Conservation (phyloP, 345 rosid genomes). For the Eucalyptus sp. region DNA sequence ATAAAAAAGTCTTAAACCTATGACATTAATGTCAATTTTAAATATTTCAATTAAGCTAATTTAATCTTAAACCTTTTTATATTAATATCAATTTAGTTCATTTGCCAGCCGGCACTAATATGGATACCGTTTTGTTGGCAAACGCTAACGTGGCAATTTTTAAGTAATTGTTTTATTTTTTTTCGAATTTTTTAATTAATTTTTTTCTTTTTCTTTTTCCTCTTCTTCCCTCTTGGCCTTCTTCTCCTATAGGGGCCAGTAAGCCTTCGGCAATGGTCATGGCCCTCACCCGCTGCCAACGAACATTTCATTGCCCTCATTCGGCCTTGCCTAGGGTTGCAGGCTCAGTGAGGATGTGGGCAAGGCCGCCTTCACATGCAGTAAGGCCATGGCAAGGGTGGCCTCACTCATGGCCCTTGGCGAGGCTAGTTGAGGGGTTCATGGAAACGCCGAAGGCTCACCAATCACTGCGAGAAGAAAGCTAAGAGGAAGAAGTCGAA, state of each 20-base stretch:
- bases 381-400: rapidly evolving
- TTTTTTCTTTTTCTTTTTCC: too few species aligned
- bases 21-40: rapidly evolving
- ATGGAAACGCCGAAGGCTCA: rapidly evolving
- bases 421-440: rapidly evolving
- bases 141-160: rapidly evolving
- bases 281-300: rapidly evolving
- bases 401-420: rapidly evolving
- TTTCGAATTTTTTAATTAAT: too few species aligned
- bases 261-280: rapidly evolving
- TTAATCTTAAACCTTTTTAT: rapidly evolving
- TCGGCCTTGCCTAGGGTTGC: rapidly evolving
- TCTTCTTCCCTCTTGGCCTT: too few species aligned
- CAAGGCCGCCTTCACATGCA: rapidly evolving
- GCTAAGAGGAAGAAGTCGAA: too few species aligned
- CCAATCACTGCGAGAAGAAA: rapidly evolving
- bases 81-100: rapidly evolving
- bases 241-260: rapidly evolving
- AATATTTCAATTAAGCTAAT: rapidly evolving
- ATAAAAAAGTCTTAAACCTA: rapidly evolving
- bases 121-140: rapidly evolving
- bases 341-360: rapidly evolving
- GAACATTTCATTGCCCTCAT: rapidly evolving
- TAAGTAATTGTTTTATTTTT: too few species aligned
- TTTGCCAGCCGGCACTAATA: rapidly evolving